Evolutionary conservation across 257 asterid genomes (phyloP).

Genomic region (Linaria vulgaris): DNA sequence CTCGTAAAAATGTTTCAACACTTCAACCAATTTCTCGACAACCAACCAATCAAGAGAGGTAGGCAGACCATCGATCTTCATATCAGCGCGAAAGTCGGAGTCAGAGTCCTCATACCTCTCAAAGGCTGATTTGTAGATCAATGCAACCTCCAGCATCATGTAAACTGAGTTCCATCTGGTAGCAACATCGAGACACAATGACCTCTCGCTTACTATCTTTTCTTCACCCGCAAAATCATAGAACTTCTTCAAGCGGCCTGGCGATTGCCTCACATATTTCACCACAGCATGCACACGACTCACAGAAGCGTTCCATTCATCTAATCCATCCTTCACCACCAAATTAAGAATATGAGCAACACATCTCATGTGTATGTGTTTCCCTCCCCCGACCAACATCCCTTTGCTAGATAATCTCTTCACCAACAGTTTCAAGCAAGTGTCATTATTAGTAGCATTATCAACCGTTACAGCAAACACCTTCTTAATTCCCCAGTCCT

Average conservation of each 20-base stretch:
- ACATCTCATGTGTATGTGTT: background rate
- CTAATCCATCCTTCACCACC: background rate
- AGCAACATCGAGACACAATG: background rate
- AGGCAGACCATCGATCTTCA: background rate
- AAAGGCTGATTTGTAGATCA: background rate
- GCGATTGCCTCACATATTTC: background rate
- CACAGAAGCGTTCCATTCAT: background rate
- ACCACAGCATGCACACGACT: background rate
- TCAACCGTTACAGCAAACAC: constrained; percentile 5
- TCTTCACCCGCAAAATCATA: background rate
- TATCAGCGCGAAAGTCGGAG: background rate
- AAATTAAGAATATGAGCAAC: background rate
- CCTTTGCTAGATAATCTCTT: no score
- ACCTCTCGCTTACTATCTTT: background rate
- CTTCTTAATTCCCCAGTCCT: constrained; percentile 3
- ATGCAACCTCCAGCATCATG: background rate
- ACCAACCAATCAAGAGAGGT: background rate
- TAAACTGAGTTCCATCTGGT: background rate
- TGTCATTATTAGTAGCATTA: constrained; percentile 1
- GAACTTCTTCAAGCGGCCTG: background rate
- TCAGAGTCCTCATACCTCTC: background rate
- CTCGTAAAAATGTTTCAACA: no score
- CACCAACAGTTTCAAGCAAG: background rate
- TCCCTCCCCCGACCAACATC: background rate
- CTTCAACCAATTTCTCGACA: background rate